Conservation (phyloP, 441 rosid genomes). For the Syzygium malaccense region DNA sequence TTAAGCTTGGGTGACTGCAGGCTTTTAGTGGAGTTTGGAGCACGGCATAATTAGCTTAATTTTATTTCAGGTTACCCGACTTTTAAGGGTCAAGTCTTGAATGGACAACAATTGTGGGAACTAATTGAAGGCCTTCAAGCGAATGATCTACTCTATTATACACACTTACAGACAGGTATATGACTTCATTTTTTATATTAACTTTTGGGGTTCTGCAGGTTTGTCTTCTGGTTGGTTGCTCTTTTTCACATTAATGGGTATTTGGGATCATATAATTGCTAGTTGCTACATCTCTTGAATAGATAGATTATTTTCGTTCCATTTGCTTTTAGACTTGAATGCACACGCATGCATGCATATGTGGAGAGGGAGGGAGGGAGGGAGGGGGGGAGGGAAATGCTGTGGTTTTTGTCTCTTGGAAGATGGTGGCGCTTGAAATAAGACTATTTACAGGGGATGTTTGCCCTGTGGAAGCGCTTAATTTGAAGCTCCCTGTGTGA, state of each 20-base stretch:
- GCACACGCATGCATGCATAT: not conserved
- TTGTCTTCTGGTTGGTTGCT: not conserved
- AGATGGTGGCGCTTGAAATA: not conserved
- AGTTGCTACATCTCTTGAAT: not conserved
- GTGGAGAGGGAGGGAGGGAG: not conserved
- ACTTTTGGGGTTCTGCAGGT: not conserved
- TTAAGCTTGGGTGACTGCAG: constrained; percentile 11
- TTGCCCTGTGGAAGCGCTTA: not conserved
- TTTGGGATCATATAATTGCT: not conserved
- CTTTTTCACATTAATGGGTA: not conserved
- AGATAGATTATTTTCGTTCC: not conserved
- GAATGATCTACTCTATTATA: constrained; percentile 71
- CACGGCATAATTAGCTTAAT: constrained; percentile 3
- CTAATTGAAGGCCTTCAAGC: constrained; percentile 92
- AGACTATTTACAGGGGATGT: not conserved
- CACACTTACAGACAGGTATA: constrained; percentile 89
- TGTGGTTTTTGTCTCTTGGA: not conserved
- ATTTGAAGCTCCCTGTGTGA: not conserved
- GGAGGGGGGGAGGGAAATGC: not conserved
- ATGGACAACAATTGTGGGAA: constrained; percentile 86
- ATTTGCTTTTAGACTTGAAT: not conserved
- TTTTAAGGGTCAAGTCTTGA: constrained; percentile 91
- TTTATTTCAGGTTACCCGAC: constrained; percentile 78
- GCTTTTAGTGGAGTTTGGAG: not conserved
- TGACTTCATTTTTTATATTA: not conserved